A percentile compares a stretch with the other conserved stretches of the same genome.
phyloP scores from a whole-genome alignment of 106 monocot genomes.

The Vanilla planifolia region DNA sequence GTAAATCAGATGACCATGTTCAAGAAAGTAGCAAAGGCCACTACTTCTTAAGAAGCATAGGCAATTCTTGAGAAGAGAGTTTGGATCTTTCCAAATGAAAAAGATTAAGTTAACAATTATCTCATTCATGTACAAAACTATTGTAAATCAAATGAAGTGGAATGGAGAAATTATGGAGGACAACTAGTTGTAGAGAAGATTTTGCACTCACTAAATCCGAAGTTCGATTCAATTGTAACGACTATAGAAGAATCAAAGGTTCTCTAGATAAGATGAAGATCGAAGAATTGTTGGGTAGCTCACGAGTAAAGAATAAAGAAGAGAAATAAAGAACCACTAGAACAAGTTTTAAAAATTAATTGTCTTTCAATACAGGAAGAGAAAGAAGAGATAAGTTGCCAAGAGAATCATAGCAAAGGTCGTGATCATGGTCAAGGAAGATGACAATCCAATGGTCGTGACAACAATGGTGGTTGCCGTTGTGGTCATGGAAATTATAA shows the following conservation, averaged over 20 bases:
- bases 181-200: too few species aligned
- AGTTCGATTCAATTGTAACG: neutral
- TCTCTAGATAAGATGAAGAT: neutral
- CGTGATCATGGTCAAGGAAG: neutral
- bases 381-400: neutral
- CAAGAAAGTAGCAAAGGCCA: too few species aligned
- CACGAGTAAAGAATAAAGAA: slow-evolving; percentile 4
- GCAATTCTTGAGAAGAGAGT: too few species aligned
- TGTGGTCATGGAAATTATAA: neutral
- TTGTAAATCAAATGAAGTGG: too few species aligned
- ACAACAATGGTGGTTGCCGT: neutral
- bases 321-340: neutral
- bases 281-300: neutral
- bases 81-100: too few species aligned
- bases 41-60: too few species aligned
- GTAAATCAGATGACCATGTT: too few species aligned
- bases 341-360: neutral
- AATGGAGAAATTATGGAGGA: too few species aligned
- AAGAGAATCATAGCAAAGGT: neutral
- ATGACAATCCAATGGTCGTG: too few species aligned
- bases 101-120: too few species aligned
- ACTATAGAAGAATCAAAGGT: slow-evolving; percentile 7
- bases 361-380: neutral
- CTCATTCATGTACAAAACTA: too few species aligned
- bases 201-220: neutral